Conservation (phyloP, 768 basidiomycete species). For the Fibroporia radiculosa region DNA sequence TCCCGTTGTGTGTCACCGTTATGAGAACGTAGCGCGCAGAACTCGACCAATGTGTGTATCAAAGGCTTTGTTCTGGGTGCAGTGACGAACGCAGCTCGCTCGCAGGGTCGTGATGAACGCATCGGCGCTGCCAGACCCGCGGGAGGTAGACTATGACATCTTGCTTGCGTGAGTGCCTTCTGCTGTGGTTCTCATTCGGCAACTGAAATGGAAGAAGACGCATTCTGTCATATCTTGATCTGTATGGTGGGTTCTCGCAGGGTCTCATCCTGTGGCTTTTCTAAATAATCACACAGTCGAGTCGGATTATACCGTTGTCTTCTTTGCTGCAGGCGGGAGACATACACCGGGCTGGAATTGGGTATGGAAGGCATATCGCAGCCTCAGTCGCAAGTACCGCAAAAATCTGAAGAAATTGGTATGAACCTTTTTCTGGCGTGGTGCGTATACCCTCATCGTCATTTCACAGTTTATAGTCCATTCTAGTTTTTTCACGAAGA, state of each 20-base stretch:
- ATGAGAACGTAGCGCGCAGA: constrained; percentile 30
- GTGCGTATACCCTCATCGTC: neutral
- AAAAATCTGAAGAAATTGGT: constrained; percentile 84
- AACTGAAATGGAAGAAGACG: constrained; percentile 36
- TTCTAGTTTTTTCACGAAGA: constrained; percentile 83
- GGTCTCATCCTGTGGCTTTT: too few relatives aligned
- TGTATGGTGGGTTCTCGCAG: constrained; percentile 69
- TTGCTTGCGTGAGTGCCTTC: constrained; percentile 53
- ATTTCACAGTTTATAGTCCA: constrained; percentile 75
- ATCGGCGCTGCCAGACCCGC: constrained; percentile 76
- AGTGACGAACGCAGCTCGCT: neutral
- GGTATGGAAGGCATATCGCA: constrained; percentile 87
- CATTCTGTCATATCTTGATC: constrained; percentile 70
- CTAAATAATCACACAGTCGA: constrained; percentile 48
- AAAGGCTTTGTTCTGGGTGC: constrained; percentile 3
- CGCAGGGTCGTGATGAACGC: constrained; percentile 76
- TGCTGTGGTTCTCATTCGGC: constrained; percentile 6
- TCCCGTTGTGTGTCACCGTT: neutral
- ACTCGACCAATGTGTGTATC: constrained; percentile 76
- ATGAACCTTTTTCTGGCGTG: constrained; percentile 19
- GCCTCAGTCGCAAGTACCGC: constrained; percentile 73
- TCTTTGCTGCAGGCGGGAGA: constrained; percentile 73
- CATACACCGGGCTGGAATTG: constrained; percentile 81
- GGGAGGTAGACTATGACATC: constrained; percentile 67
- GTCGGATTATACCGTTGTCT: constrained; percentile 82